Conservation (phyloP, 257 asterid genomes). For the Solanum dulcamara region DNA sequence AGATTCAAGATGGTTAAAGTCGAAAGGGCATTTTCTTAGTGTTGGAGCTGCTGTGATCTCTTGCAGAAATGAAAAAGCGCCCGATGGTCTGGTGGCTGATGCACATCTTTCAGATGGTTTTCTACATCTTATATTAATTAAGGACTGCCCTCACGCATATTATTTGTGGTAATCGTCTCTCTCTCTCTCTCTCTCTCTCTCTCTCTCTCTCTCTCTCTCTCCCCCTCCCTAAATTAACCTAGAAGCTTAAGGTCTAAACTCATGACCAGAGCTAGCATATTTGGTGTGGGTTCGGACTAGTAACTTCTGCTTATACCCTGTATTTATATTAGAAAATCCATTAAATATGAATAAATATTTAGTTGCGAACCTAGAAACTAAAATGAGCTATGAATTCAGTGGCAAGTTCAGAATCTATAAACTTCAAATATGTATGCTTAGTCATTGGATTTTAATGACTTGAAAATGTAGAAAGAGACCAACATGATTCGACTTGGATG, state of each 20-base stretch:
- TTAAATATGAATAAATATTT: neutral
- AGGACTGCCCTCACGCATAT: constrained; percentile 77
- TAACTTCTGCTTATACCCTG: neutral
- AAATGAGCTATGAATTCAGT: neutral
- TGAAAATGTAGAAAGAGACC: neutral
- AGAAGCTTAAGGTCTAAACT: neutral
- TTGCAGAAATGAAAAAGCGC: constrained; percentile 91
- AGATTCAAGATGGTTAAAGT: constrained; percentile 56
- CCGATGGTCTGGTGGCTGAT: constrained; percentile 92
- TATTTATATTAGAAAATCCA: neutral
- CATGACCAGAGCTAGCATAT: neutral
- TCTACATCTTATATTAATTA: constrained; percentile 69
- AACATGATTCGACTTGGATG: neutral
- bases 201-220: constrained; percentile 1
- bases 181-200: neutral
- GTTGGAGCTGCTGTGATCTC: constrained; percentile 94
- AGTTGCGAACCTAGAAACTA: neutral
- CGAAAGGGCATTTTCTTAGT: constrained; percentile 70
- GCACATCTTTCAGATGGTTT: constrained; percentile 98
- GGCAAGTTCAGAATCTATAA: neutral
- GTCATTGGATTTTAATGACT: neutral
- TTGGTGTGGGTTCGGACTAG: neutral
- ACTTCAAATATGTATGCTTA: neutral
- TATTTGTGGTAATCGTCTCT: constrained; percentile 52
- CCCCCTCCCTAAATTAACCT: neutral